Evolutionary conservation across 257 asterid species (phyloP).

Genomic region (Solanum bulbocastanum): DNA sequence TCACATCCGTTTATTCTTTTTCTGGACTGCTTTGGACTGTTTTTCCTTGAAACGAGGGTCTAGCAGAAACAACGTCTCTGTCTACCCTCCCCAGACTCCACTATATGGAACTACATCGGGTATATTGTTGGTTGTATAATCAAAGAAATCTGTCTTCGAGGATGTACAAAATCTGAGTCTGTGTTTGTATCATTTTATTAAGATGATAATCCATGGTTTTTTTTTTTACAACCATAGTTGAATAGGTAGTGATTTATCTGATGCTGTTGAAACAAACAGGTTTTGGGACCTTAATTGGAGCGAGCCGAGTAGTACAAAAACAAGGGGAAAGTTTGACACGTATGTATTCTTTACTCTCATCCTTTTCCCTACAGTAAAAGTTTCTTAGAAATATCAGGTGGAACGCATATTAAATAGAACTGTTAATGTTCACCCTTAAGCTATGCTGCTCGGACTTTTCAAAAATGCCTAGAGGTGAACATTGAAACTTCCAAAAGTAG

Average conservation of each 20-base stretch:
- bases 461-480: not conserved
- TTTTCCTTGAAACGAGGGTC: not conserved
- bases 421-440: not conserved
- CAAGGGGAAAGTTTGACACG: constrained; percentile 43
- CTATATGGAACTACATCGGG: not conserved
- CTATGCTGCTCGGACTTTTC: not conserved
- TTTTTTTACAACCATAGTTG: not conserved
- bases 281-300: constrained; percentile 71
- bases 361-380: not conserved
- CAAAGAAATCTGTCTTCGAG: not conserved
- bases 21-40: not conserved
- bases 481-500: not conserved
- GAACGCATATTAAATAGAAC: not conserved
- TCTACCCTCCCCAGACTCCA: not conserved
- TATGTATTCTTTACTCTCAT: not conserved
- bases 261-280: constrained; percentile 12
- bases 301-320: constrained; percentile 32
- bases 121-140: not conserved
- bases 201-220: not conserved
- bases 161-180: not conserved
- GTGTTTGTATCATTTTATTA: not conserved
- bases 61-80: not conserved
- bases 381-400: not conserved
- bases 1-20: not conserved
- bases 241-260: not conserved